Evolutionary conservation across 768 basidiomycete species (phyloP), one percentile per base, ranked within the genome.

Genomic region (Pholiota conissans): DNA sequence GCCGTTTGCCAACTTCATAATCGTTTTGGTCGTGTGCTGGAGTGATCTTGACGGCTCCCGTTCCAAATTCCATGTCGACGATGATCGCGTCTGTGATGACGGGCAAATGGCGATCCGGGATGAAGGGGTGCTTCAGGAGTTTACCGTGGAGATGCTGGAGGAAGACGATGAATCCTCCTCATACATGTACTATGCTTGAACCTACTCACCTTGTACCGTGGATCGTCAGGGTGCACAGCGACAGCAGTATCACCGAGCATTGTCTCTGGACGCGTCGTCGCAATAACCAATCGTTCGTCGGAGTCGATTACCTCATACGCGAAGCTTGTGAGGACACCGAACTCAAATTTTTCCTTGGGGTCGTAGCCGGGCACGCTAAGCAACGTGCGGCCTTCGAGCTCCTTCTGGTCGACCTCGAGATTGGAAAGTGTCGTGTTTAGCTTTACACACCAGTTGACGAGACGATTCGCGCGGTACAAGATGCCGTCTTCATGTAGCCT

Each of bases 181-280:
- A 11, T 30, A 47, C 13, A 16, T 11, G 55, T 27, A 8, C 22
- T 10, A 24, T 20, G 35, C 32, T 57, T 40, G 35, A 13, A 8
- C 6, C 8, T 35, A 7, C 52, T 34, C 28, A 87, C 89, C 73
- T 80, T 95, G 76, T 98, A 98, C 11, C 96, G 86, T 8, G 82
- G 75, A 70, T 98, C 96, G 57, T 95, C 84, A 2, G 95, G 95
- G 73, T 99, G 96, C 0, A 98, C 93, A 27, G 97, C 97, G 22
- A 99, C 89, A 26, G 92, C 97, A 2, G 95, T 93, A 81, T 98
- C 97, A 32, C 97, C 97, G 0, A 99, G 81, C 93, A 98, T 96
- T 0, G 97, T 98, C 73, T 98, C 97, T 0, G 95, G 95, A 78
- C 97, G 93, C 5, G 96, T 98, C 1, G 97, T 99, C 0, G 97